phyloP scores from a whole-genome alignment of 768 basidiomycete species.

The Psilocybe subaeruginosa region DNA sequence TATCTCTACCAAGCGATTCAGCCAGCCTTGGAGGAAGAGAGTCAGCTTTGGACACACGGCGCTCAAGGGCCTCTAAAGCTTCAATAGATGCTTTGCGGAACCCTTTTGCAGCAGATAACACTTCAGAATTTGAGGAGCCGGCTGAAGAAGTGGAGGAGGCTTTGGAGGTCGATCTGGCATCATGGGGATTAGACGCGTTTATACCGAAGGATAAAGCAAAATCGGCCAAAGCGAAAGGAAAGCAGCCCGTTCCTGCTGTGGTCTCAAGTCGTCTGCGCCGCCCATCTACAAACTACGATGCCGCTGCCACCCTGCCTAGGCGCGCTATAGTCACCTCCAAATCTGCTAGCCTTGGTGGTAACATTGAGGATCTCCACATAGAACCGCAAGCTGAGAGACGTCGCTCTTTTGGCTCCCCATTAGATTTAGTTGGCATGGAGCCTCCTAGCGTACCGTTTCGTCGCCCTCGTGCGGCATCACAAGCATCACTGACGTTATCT shows the following conservation, averaged over 20 bases:
- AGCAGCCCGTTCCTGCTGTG: constrained; percentile 40
- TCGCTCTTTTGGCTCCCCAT: constrained; percentile 60
- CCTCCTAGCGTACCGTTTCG: constrained; percentile 36
- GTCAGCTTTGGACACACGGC: constrained; percentile 49
- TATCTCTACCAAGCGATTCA: constrained; percentile 66
- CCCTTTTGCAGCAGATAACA: constrained; percentile 71
- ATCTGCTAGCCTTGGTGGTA: constrained; percentile 67
- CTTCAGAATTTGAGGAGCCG: constrained; percentile 53
- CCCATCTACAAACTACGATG: constrained; percentile 44
- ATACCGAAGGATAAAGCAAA: constrained; percentile 68
- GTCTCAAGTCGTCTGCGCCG: constrained; percentile 46
- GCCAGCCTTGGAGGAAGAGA: constrained; percentile 48
- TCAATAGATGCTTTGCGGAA: constrained; percentile 72
- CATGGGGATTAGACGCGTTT: constrained; percentile 84
- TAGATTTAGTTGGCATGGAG: constrained; percentile 55
- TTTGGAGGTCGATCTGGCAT: constrained; percentile 78
- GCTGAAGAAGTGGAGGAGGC: constrained; percentile 54
- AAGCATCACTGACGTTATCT: constrained; percentile 45
- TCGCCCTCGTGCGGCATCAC: constrained; percentile 54
- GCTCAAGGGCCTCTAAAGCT: constrained; percentile 55
- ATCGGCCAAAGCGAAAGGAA: constrained; percentile 43
- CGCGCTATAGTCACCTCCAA: constrained; percentile 49
- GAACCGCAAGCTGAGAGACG: constrained; percentile 37
- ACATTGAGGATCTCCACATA: constrained; percentile 49
- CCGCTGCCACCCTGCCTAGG: constrained; percentile 31